Conservation (phyloP, 2,329 filamentous ascomycete genomes). For the Penicillium sp. region DNA sequence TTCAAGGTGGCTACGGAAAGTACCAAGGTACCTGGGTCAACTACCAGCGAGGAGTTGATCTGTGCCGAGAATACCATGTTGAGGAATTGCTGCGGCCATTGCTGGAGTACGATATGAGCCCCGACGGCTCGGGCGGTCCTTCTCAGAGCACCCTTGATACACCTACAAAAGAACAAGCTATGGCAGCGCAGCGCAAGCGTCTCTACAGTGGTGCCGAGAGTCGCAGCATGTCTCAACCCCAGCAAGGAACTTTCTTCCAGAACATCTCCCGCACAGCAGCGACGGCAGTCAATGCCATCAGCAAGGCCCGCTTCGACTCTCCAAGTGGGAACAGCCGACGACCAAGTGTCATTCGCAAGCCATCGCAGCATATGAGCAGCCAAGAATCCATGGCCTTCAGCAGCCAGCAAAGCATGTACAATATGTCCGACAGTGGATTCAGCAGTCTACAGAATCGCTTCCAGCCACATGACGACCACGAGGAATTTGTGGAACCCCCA, state of each 20-base stretch:
- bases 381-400: slow-evolving; percentile 71
- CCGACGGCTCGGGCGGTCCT: slow-evolving; percentile 68
- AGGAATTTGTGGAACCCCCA: slow-evolving; percentile 74
- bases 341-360: slow-evolving; percentile 72
- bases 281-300: slow-evolving; percentile 92
- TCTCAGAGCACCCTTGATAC: slow-evolving; percentile 83
- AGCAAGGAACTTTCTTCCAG: slow-evolving; percentile 90
- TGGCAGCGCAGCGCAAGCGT: slow-evolving; percentile 92
- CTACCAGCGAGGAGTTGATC: slow-evolving; percentile 88
- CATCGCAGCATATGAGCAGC: slow-evolving; percentile 66
- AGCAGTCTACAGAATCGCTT: slow-evolving; percentile 65
- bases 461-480: slow-evolving; percentile 47
- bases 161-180: slow-evolving; percentile 97
- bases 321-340: slow-evolving; percentile 70
- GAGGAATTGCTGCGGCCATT: slow-evolving; percentile 56
- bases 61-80: slow-evolving; percentile 76
- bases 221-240: slow-evolving; percentile 65
- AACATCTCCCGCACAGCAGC: slow-evolving; percentile 94
- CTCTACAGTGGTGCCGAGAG: slow-evolving; percentile 82
- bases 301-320: slow-evolving; percentile 92
- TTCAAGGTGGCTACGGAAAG: slow-evolving; percentile 97
- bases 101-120: slow-evolving; percentile 57
- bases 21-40: slow-evolving; percentile 99
- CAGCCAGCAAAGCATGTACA: slow-evolving; percentile 79
- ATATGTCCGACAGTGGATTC: slow-evolving; percentile 77